These are phyloP conservation scores for Nakataea oryzae DNA, from an alignment of 2,329 filamentous ascomycete genomes.

Conservation along the genomic window DNA sequence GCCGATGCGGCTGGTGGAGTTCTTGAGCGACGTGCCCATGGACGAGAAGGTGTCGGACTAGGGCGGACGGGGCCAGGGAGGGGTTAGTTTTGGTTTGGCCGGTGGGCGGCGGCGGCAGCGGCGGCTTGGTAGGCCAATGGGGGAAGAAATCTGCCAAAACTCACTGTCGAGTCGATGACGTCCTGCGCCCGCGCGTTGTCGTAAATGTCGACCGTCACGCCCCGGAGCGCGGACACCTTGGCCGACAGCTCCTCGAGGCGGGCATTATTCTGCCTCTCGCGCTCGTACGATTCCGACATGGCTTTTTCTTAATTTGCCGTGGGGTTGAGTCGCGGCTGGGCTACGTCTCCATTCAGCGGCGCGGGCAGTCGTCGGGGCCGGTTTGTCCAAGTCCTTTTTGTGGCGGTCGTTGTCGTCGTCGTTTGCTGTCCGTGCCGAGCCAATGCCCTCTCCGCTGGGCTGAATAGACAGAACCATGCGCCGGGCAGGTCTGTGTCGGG, in stretches of 20 bases:
- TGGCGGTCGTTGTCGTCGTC: too few relatives aligned
- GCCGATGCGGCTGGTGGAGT: constrained; percentile 70
- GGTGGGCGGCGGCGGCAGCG: too few relatives aligned
- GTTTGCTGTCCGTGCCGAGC: too few relatives aligned
- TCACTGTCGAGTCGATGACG: constrained; percentile 77
- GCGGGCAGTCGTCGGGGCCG: too few relatives aligned
- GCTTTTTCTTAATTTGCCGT: neutral
- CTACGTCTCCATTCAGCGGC: neutral
- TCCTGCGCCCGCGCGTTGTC: constrained; percentile 85
- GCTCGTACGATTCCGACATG: constrained; percentile 72
- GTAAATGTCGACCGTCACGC: constrained; percentile 96
- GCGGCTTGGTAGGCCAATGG: too few relatives aligned
- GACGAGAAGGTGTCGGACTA: constrained; percentile 85
- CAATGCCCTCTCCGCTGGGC: too few relatives aligned
- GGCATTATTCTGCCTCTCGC: constrained; percentile 85
- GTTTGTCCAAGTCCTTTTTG: too few relatives aligned
- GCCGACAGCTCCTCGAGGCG: constrained; percentile 82
- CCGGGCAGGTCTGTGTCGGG: too few relatives aligned
- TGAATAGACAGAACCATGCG: neutral
- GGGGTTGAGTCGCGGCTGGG: too few relatives aligned
- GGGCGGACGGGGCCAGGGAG: neutral
- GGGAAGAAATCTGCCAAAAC: too few relatives aligned
- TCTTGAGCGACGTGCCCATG: constrained; percentile 73
- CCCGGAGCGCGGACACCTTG: constrained; percentile 86
- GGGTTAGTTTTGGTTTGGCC: too few relatives aligned